Evolutionary conservation across 176 grass and related monocot genomes (phyloP).

Genomic region (maize (Zea mays)): DNA sequence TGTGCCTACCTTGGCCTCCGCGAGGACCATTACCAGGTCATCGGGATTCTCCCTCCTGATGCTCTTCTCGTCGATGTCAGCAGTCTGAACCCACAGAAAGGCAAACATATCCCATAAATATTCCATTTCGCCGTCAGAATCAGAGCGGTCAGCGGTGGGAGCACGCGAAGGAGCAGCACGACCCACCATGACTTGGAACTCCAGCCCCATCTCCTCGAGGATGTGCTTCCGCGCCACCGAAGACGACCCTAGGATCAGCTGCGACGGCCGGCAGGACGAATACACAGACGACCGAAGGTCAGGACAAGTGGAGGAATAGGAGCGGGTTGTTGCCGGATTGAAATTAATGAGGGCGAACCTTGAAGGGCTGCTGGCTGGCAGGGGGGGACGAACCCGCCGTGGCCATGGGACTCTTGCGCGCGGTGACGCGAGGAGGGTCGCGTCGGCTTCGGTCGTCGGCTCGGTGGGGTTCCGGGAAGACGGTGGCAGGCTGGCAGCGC

Average conservation of each 20-base stretch:
- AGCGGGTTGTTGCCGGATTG: neutral
- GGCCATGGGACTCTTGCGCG: slow-evolving; percentile 6
- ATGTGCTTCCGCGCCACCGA: slow-evolving; percentile 82
- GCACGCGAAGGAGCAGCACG: neutral
- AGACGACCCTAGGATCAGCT: slow-evolving; percentile 87
- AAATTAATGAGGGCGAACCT: slow-evolving; percentile 25
- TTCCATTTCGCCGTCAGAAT: neutral
- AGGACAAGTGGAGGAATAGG: neutral
- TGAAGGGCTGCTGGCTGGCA: slow-evolving; percentile 29
- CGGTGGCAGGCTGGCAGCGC: neutral
- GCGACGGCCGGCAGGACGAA: neutral
- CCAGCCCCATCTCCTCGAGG: slow-evolving; percentile 71
- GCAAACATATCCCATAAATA: neutral
- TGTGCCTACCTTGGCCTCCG: slow-evolving; percentile 72
- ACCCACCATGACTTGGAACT: slow-evolving; percentile 84
- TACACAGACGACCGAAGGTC: neutral
- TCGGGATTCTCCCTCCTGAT: slow-evolving; percentile 81
- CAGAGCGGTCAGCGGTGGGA: neutral
- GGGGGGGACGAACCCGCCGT: neutral
- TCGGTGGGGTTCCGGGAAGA: neutral
- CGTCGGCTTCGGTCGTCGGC: neutral
- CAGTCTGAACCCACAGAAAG: slow-evolving; percentile 55
- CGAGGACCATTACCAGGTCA: slow-evolving; percentile 85
- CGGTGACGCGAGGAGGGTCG: neutral
- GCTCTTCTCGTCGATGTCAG: slow-evolving; percentile 92